Conservation (phyloP, 2,329 filamentous ascomycete species). For the Aaosphaeria pasadenensis region DNA sequence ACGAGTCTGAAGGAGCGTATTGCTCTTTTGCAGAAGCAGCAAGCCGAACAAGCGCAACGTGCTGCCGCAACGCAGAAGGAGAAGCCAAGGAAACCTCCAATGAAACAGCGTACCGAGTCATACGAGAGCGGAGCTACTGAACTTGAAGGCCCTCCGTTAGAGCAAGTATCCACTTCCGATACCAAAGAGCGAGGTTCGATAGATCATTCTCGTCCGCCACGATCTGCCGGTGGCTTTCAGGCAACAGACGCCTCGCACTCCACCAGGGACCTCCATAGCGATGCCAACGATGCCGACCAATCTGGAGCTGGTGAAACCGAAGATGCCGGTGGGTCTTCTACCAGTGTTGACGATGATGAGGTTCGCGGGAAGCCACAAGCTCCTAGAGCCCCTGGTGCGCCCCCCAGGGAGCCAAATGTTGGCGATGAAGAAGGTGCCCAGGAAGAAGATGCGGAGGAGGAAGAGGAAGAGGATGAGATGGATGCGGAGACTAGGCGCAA, state of each 20-base stretch:
- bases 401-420: slow-evolving; percentile 43
- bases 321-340: slow-evolving; percentile 60
- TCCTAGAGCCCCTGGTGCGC: slow-evolving; percentile 36
- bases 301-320: slow-evolving; percentile 62
- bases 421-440: slow-evolving; percentile 51
- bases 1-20: slow-evolving; percentile 94
- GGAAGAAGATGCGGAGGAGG: slow-evolving; percentile 56
- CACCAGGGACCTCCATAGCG: slow-evolving; percentile 55
- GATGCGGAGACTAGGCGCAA: slow-evolving; percentile 83
- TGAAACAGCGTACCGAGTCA: slow-evolving; percentile 61
- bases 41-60: slow-evolving; percentile 81
- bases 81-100: slow-evolving; percentile 71
- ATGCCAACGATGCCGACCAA: slow-evolving; percentile 64
- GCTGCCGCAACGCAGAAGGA: slow-evolving; percentile 73
- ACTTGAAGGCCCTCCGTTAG: slow-evolving; percentile 36
- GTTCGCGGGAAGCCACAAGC: slow-evolving; percentile 43
- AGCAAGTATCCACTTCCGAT: slow-evolving; percentile 34
- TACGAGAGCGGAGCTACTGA: slow-evolving; percentile 29
- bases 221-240: slow-evolving; percentile 36
- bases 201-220: slow-evolving; percentile 39
- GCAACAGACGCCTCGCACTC: slow-evolving; percentile 39
- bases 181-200: slow-evolving; percentile 36
- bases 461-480: slow-evolving; percentile 79
- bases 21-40: slow-evolving; percentile 88
- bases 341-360: slow-evolving; percentile 73